A percentile compares a stretch with the other conserved stretches of the same genome.
These are phyloP conservation scores for Aspergillus persii DNA, from an alignment of 2,329 filamentous ascomycete genomes.

Conservation along the genomic window DNA sequence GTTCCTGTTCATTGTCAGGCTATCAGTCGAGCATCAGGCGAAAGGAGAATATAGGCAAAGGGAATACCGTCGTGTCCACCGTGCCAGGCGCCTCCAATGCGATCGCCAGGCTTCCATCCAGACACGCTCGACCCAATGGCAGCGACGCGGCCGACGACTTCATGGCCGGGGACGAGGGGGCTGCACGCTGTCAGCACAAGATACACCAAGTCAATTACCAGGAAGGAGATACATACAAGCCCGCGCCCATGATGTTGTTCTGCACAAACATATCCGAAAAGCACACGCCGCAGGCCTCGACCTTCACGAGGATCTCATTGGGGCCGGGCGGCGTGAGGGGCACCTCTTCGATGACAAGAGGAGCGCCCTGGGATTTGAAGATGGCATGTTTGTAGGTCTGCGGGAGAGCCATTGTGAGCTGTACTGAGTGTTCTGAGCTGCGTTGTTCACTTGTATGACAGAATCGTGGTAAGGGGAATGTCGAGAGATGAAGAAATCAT, in stretches of 20 bases:
- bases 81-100: slow-evolving; percentile 68
- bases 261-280: slow-evolving; percentile 58
- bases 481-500: no score
- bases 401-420: slow-evolving; percentile 46
- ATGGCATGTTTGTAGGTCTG: slow-evolving; percentile 67
- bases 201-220: background rate
- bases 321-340: slow-evolving; percentile 56
- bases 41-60: background rate
- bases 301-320: slow-evolving; percentile 66
- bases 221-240: slow-evolving; percentile 40
- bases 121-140: slow-evolving; percentile 55
- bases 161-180: slow-evolving; percentile 67
- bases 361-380: slow-evolving; percentile 52
- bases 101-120: slow-evolving; percentile 61
- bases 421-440: no score
- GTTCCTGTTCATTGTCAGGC: slow-evolving; percentile 42
- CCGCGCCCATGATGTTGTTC: slow-evolving; percentile 52
- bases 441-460: no score
- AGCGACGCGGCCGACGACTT: slow-evolving; percentile 66
- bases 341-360: slow-evolving; percentile 59
- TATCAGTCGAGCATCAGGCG: no score
- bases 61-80: slow-evolving; percentile 49
- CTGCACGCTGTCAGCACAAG: slow-evolving; percentile 22
- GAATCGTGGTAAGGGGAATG: no score
- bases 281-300: slow-evolving; percentile 71